Evolutionary conservation across 176 grass and related monocot genomes (phyloP), one percentile per base, ranked within the genome.

Genomic region (Chloris gayana): DNA sequence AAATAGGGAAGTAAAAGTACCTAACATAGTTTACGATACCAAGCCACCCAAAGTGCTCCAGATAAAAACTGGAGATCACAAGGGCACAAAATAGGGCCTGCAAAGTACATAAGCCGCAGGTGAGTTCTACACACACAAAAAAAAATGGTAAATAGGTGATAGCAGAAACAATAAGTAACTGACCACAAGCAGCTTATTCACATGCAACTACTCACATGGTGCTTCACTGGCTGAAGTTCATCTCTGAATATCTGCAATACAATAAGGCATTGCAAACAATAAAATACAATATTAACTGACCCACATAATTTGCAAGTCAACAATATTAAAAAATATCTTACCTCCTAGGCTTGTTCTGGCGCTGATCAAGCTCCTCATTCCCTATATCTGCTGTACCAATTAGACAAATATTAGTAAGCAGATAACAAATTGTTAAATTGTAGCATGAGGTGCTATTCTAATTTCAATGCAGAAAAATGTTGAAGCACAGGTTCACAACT

Each of bases 281-380:
- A 61, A 89, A 47, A 51, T 49, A 51, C 41, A 42, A 81, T 34
- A 69, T 27, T 54, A 27, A 47, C 12, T 19, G 39, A 37, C 9
- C 14, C 64, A 19, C 56, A 69, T 14, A 47, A 70, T 41, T 84
- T 88, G 47, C 35, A 29, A 47, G 34, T 77, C 25, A 78, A 53
- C 69, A 34, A 42, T 39, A 21, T 14, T 26, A 47, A 2, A 59
- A 21, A 72, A 73, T 33, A 59, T 42, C 84, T 88, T 86, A 67
- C 97, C 93, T 99, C 69, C 97, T 94, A 83, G 93, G 93, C 83
- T 99, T 99, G 82, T 93, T 99, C 87, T 95, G 97, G 29, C 93
- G 97, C 73, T 86, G 92, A 81, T 86, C 93, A 88, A 72, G 53
- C 85, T 99, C 96, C 77, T 93, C 93, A 75, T 77, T 83, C 27